A percentile compares a stretch with the other conserved stretches of the same genome.
These are phyloP conservation scores for Boletus pseudo-olivaceus DNA, from an alignment of 768 basidiomycete genomes.

Conservation along the genomic window DNA sequence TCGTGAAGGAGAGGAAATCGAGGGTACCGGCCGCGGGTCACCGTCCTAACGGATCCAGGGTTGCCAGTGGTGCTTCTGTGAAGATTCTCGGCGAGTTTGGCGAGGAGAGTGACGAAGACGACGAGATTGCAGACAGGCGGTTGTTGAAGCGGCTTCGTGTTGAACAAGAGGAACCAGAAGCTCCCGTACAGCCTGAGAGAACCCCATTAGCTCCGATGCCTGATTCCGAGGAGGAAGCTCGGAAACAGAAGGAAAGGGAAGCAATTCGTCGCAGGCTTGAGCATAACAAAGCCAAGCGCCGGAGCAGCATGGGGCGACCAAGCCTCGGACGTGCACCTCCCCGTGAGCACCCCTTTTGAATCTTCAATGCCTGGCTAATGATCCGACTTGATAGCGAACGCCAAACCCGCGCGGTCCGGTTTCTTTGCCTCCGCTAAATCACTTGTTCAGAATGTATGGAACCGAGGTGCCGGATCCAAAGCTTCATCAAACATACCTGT, in stretches of 20 bases:
- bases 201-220: constrained; percentile 33
- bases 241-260: constrained; percentile 47
- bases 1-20: constrained; percentile 32
- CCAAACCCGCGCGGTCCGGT: constrained; percentile 54
- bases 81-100: constrained; percentile 52
- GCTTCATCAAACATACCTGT: constrained; percentile 25
- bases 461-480: constrained; percentile 43
- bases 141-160: constrained; percentile 45
- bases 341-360: constrained; percentile 32
- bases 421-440: constrained; percentile 69
- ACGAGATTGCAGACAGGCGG: constrained; percentile 35
- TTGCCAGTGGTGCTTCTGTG: constrained; percentile 24
- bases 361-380: constrained; percentile 3
- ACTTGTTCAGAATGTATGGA: constrained; percentile 72
- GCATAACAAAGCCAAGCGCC: constrained; percentile 59
- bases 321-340: constrained; percentile 41
- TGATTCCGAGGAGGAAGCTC: constrained; percentile 28
- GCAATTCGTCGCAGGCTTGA: constrained; percentile 64
- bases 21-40: constrained; percentile 13
- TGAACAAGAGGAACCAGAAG: constrained; percentile 28
- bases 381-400: constrained; percentile 33
- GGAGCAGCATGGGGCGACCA: constrained; percentile 58
- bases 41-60: constrained; percentile 23
- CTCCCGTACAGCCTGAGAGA: constrained; percentile 24
- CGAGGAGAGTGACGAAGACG: constrained; percentile 47